Base-by-base conservation (phyloP, 257 asterid genomes). In the Paraleonurus japonicus region DNA sequence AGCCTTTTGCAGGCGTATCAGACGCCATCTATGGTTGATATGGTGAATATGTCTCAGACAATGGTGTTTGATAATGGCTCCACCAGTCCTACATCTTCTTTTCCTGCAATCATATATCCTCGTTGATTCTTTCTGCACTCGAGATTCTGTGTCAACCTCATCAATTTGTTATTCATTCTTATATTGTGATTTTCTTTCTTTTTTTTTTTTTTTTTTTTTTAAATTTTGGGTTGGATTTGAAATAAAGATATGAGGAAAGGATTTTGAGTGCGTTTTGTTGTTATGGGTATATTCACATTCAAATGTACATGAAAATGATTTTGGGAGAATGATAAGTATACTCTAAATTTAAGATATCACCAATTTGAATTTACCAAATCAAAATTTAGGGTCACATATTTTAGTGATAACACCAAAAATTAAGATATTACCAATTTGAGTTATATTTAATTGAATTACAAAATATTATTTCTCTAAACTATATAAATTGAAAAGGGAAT, bases 21-120 rank as follows among this genome's bases (percentile, higher is more conserved):
- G 82, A 95, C 99, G 1, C 96, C 87, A 7, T 86, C 96, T 0
- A 95, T 95, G 99, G 89, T 84, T 11, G 94, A 95, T 74, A 95
- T 95, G 99, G 90, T 95, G 47, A 83, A 70, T 54, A 72, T 88
- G 73, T 95, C 99, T 2, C 99, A 95, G 67, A 88, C 96, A 3
- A 62, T 84, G 93, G 3, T 75, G 41, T 68, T 84, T 8, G 84
- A 89, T 17, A 61, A 65, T 16, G 3, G 24, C 75, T n/a, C 82
- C 77, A 12, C 85, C 84, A 78, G 89, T 79, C 82, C 85, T 0
- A 59, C 84, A 0, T 75, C 61, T 27, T 86, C 96, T 1, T 83
- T 86, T 43, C 86, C 79, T 8, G 82, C 86, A 1, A 76, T 75
- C 27, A 71, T 76, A 28, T 74, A 51, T 63, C 91, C 80, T 12